phyloP scores from a whole-genome alignment of 768 basidiomycete genomes.

The Agrocybe praecox region DNA sequence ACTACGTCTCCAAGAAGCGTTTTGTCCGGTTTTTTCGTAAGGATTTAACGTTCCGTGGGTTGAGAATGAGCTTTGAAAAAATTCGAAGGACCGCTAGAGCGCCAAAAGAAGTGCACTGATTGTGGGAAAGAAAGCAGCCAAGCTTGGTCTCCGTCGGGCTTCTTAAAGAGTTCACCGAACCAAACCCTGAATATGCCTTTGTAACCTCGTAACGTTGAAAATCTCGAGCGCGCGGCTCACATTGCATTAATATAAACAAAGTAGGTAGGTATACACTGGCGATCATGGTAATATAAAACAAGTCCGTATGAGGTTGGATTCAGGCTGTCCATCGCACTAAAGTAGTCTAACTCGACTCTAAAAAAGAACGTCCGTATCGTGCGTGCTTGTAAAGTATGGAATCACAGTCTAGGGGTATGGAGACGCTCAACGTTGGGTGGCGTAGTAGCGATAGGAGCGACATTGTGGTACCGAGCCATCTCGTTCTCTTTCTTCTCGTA shows the following conservation, averaged over 20 bases:
- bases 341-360: neutral
- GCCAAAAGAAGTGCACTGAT: no score
- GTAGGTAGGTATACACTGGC: neutral
- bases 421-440: conserved; percentile 4
- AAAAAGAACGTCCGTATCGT: neutral
- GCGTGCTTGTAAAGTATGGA: neutral
- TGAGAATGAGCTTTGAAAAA: no score
- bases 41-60: no score
- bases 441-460: conserved; percentile 5
- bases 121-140: no score
- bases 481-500: conserved; percentile 89
- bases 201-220: no score
- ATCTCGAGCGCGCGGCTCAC: neutral
- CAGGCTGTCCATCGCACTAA: neutral
- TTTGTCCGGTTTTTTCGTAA: no score
- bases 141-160: no score
- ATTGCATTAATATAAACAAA: neutral
- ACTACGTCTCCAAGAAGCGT: no score
- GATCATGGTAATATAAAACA: neutral
- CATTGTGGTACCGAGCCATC: conserved; percentile 64
- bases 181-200: no score
- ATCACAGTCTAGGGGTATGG: conserved; percentile 21
- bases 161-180: no score
- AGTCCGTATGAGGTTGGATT: neutral
- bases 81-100: no score